These are phyloP conservation scores for Hymenoscyphus fructigenus DNA, from an alignment of 2,329 filamentous ascomycete species.

Conservation along the genomic window DNA sequence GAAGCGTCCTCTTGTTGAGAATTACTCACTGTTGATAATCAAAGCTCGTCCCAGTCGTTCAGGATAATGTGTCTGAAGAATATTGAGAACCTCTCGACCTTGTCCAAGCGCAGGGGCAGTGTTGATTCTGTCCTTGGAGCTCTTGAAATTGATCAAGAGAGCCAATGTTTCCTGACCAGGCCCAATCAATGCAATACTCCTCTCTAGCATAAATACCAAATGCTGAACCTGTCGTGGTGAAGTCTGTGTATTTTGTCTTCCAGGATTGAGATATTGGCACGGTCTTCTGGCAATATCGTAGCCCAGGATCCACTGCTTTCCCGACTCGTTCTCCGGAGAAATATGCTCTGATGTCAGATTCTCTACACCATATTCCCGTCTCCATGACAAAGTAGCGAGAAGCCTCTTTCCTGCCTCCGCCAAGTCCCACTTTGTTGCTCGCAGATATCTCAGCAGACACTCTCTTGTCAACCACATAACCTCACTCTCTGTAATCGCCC, in stretches of 20 bases:
- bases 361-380: conserved; percentile 82
- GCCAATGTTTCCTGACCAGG: conserved; percentile 83
- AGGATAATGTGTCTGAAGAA: conserved; percentile 94
- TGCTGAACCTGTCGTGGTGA: conserved; percentile 88
- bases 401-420: conserved; percentile 76
- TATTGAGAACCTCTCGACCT: conserved; percentile 80
- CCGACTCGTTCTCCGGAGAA: conserved; percentile 90
- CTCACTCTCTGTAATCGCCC: conserved; percentile 74
- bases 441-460: conserved; percentile 88
- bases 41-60: conserved; percentile 86
- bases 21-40: conserved; percentile 75
- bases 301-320: conserved; percentile 87
- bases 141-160: conserved; percentile 89
- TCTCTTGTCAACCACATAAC: conserved; percentile 89
- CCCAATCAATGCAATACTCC: conserved; percentile 82
- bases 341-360: conserved; percentile 80
- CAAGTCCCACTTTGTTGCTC: conserved; percentile 87
- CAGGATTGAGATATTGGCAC: conserved; percentile 87
- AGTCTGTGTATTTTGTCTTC: conserved; percentile 86
- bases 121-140: conserved; percentile 71
- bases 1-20: neutral
- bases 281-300: conserved; percentile 85
- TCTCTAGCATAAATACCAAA: conserved; percentile 93
- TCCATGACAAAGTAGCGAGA: conserved; percentile 79
- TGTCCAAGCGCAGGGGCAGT: conserved; percentile 70